These are phyloP conservation scores for Vitis hybrid DNA, from an alignment of 177 flowering plant genomes.

Conservation along the genomic window DNA sequence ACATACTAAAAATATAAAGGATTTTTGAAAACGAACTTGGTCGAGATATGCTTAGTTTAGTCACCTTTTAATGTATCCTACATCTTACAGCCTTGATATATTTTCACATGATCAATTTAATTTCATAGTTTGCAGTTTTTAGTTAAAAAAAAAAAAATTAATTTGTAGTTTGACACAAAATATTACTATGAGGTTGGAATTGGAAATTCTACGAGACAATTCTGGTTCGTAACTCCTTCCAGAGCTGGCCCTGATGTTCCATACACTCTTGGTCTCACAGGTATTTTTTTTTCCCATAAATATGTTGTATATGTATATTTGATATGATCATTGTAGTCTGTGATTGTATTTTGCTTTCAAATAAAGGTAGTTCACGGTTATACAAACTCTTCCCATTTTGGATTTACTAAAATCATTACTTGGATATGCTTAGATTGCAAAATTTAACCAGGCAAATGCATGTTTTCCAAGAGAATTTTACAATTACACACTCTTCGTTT, in stretches of 20 bases:
- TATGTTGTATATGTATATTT: too few relatives aligned
- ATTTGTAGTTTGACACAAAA: constrained; percentile 37
- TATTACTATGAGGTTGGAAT: constrained; percentile 27
- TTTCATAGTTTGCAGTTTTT: too few relatives aligned
- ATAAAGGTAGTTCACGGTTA: too few relatives aligned
- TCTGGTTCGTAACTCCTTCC: constrained; percentile 64
- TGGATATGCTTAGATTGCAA: neutral
- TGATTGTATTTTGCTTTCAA: too few relatives aligned
- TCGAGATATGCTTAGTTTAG: too few relatives aligned
- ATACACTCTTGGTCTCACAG: constrained; percentile 63
- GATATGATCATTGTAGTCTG: too few relatives aligned
- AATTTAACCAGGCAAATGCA: neutral
- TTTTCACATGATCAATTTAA: too few relatives aligned
- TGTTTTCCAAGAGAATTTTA: neutral
- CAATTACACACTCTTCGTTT: neutral
- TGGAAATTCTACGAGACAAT: constrained; percentile 36
- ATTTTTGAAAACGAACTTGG: too few relatives aligned
- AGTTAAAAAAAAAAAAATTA: too few relatives aligned
- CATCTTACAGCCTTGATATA: neutral
- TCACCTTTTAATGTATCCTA: too few relatives aligned
- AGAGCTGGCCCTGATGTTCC: constrained; percentile 63
- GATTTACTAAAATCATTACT: neutral
- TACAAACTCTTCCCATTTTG: neutral
- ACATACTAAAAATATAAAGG: too few relatives aligned
- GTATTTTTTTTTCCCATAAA: constrained; percentile 23